Evolutionary conservation across 2,329 filamentous ascomycete genomes (phyloP), one percentile per base, ranked within the genome.

Genomic region (Nemania sp.): DNA sequence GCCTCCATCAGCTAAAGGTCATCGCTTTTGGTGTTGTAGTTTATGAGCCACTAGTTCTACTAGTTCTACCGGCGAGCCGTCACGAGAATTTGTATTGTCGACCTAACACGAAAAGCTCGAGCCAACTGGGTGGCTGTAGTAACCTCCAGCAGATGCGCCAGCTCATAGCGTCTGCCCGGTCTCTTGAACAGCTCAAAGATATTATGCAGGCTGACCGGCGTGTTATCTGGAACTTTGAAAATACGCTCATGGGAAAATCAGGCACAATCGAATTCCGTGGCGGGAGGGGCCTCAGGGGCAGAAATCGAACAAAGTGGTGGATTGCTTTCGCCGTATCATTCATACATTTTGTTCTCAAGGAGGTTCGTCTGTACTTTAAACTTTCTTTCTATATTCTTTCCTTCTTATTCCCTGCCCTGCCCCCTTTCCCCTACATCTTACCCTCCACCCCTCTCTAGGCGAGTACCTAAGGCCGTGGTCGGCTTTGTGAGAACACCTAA

Each of bases 1-100:
- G 32, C 22, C 58, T 61, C 47, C 24, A 47, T 15, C 58, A 61
- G 49, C 47, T 61, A 29, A 61, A 53, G 7, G 15, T 49, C 2
- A 53, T 61, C 32, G 29, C 58, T 35, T 61, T 43, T 43, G 58
- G 58, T 43, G 53, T 61, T 18, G 49, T 22, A 20, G 29, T 61
- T 53, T 61, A 61, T 35, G 58, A 61, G 49, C 58, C 58, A 35
- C 58, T 61, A 8, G n/a, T 61, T 24, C 18, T 43, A 1, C 2
- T 3, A 41, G 47, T 53, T 8, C 58, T 61, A 22, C 43, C 53
- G 58, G 0, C 35, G 4, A 53, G 43, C 58, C 58, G 58, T 49
- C 22, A 7, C 43, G 22, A 61, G 27, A 61, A 61, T 43, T 18
- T 27, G 1, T 61, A 61, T 24, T 61, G 58, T 35, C 51, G 18